These are phyloP conservation scores for Diaporthe helianthi DNA, from an alignment of 2,329 filamentous ascomycete species.

Conservation along the genomic window DNA sequence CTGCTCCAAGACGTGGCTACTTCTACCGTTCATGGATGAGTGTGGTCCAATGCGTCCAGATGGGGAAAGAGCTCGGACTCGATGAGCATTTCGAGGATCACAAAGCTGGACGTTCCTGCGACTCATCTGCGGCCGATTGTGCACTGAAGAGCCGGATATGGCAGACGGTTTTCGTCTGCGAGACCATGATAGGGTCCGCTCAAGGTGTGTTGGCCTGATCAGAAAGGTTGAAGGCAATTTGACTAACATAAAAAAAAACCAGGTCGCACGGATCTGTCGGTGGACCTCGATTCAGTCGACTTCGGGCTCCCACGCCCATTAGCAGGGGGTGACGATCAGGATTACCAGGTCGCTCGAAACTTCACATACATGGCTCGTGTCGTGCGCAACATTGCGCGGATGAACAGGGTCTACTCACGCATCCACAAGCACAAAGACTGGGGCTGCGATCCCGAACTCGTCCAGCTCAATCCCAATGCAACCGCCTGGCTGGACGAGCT, in stretches of 20 bases:
- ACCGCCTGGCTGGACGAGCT: slow-evolving; percentile 78
- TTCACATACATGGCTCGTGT: slow-evolving; percentile 82
- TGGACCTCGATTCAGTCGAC: slow-evolving; percentile 78
- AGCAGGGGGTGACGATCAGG: slow-evolving; percentile 74
- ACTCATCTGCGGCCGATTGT: slow-evolving; percentile 75
- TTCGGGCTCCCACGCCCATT: slow-evolving; percentile 70
- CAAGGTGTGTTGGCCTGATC: slow-evolving; percentile 69
- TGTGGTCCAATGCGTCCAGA: slow-evolving; percentile 87
- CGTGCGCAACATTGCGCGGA: slow-evolving; percentile 77
- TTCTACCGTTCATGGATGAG: slow-evolving; percentile 98
- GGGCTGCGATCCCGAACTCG: slow-evolving; percentile 84
- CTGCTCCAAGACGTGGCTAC: slow-evolving; percentile 91
- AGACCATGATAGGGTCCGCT: slow-evolving; percentile 91
- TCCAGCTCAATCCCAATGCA: slow-evolving; percentile 79
- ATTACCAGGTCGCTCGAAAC: slow-evolving; percentile 80
- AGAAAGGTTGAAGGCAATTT: not conserved
- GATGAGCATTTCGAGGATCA: slow-evolving; percentile 87
- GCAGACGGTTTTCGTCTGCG: slow-evolving; percentile 85
- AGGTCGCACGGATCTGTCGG: slow-evolving; percentile 81
- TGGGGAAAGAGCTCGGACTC: slow-evolving; percentile 90
- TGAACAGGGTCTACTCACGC: slow-evolving; percentile 76
- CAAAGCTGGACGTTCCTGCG: slow-evolving; percentile 73
- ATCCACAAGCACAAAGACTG: slow-evolving; percentile 80
- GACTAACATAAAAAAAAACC: slow-evolving; percentile 27
- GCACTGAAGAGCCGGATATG: slow-evolving; percentile 85